A percentile compares a stretch with the other conserved stretches of the same genome.
Evolutionary conservation across 169 alveolate species (phyloP).

Genomic region (Cryptosporidium parvum): DNA sequence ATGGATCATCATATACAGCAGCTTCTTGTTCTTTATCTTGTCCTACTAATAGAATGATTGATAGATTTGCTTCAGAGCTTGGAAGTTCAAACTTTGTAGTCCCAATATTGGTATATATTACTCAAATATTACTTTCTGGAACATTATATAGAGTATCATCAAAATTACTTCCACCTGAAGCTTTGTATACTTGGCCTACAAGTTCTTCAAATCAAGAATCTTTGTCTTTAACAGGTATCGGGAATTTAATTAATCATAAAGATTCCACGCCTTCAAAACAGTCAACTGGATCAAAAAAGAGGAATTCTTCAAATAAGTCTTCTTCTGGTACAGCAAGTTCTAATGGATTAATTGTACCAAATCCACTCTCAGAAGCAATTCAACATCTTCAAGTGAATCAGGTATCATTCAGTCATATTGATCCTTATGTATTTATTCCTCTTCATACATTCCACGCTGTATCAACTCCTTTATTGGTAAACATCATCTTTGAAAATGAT

Average conservation of each 20-base stretch:
- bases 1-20: background rate
- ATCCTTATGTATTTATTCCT: constrained; percentile 59
- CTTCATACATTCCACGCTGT: constrained; percentile 45
- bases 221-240: background rate
- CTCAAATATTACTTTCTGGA: constrained; percentile 13
- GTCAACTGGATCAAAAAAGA: constrained; percentile 9
- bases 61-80: constrained; percentile 18
- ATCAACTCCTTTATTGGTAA: constrained; percentile 33
- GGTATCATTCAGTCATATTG: constrained; percentile 38
- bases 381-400: constrained; percentile 55
- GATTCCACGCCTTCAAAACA: constrained; percentile 42
- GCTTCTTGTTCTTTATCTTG: constrained; percentile 40
- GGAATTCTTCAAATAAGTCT: constrained; percentile 24
- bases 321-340: background rate
- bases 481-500: constrained; percentile 37
- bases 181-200: background rate
- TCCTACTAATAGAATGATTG: constrained; percentile 43
- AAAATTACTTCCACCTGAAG: background rate
- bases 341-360: constrained; percentile 4
- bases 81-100: constrained; percentile 52
- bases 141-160: background rate
- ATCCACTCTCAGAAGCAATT: constrained; percentile 46
- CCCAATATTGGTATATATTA: constrained; percentile 36
- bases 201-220: background rate
- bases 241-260: background rate